These are phyloP conservation scores for Forsythia viridissima DNA, from an alignment of 257 asterid genomes.

Conservation along the genomic window DNA sequence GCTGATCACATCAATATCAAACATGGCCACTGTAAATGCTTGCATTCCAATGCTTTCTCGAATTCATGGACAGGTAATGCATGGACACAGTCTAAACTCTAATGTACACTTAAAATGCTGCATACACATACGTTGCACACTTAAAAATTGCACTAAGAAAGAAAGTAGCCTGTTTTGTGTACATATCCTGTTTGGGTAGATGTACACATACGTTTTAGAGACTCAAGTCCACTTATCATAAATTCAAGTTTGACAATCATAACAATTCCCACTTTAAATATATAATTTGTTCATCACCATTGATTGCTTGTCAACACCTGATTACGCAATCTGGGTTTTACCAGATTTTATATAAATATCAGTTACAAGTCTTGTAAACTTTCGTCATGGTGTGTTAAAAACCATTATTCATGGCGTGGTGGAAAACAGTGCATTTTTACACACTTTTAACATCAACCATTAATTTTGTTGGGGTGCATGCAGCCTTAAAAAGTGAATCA, in stretches of 20 bases:
- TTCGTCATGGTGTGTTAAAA: not conserved
- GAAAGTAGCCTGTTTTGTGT: no score
- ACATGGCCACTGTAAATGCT: no score
- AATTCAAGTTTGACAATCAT: slow-evolving; percentile 34
- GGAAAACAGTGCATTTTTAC: slow-evolving; percentile 18
- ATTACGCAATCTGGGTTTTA: slow-evolving; percentile 8
- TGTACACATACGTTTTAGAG: slow-evolving; percentile 39
- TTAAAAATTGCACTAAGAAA: no score
- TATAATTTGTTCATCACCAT: slow-evolving; percentile 5
- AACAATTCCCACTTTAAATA: not conserved
- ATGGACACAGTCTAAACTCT: no score
- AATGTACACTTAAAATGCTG: no score
- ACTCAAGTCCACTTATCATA: slow-evolving; percentile 48
- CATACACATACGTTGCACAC: no score
- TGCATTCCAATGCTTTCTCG: no score
- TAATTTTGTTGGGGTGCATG: not conserved
- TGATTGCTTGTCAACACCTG: slow-evolving; percentile 22
- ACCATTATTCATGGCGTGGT: slow-evolving; percentile 6
- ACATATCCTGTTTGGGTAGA: no score
- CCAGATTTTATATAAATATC: no score
- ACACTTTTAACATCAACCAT: not conserved
- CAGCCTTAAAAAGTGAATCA: not conserved
- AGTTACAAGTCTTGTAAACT: no score
- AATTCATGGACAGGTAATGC: no score
- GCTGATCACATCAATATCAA: no score